Evolutionary conservation across 2,329 filamentous ascomycete species (phyloP).

Genomic region (Emydomyces testavorans): DNA sequence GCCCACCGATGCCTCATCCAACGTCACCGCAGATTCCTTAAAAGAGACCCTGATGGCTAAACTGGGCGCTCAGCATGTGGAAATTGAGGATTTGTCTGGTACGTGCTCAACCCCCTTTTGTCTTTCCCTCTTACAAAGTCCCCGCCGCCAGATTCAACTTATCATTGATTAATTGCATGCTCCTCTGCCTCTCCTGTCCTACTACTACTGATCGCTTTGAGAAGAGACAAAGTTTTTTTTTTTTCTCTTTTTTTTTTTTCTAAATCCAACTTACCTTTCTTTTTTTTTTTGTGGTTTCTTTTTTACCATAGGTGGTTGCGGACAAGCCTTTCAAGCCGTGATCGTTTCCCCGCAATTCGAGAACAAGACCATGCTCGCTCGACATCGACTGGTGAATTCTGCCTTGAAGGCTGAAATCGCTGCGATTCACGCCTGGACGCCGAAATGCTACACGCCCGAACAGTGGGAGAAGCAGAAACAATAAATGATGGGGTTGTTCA

Average conservation of each 20-base stretch:
- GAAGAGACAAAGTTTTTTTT: too few relatives aligned
- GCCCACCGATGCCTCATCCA: constrained; percentile 36
- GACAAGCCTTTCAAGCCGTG: constrained; percentile 58
- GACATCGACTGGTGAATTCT: constrained; percentile 75
- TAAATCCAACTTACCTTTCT: neutral
- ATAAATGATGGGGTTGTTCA: constrained; percentile 18
- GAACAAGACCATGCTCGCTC: constrained; percentile 64
- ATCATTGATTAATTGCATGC: too few relatives aligned
- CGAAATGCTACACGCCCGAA: constrained; percentile 82
- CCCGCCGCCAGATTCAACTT: too few relatives aligned
- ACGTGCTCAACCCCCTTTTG: constrained; percentile 24
- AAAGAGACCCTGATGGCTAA: constrained; percentile 56
- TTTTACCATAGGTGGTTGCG: constrained; percentile 49
- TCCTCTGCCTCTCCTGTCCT: too few relatives aligned
- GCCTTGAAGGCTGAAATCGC: constrained; percentile 79
- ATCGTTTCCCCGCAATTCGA: constrained; percentile 60
- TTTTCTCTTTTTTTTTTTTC: too few relatives aligned
- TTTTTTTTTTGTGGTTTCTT: neutral
- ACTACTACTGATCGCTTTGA: too few relatives aligned
- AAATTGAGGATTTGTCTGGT: constrained; percentile 91
- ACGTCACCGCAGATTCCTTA: constrained; percentile 63
- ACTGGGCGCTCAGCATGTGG: constrained; percentile 64
- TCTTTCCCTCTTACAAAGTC: constrained; percentile 13
- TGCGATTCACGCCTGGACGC: constrained; percentile 86
- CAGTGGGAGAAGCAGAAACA: constrained; percentile 65